Evolutionary conservation across 768 basidiomycete species (phyloP), one percentile per base, ranked within the genome.

Genomic region (Dioszegia aurantiaca): DNA sequence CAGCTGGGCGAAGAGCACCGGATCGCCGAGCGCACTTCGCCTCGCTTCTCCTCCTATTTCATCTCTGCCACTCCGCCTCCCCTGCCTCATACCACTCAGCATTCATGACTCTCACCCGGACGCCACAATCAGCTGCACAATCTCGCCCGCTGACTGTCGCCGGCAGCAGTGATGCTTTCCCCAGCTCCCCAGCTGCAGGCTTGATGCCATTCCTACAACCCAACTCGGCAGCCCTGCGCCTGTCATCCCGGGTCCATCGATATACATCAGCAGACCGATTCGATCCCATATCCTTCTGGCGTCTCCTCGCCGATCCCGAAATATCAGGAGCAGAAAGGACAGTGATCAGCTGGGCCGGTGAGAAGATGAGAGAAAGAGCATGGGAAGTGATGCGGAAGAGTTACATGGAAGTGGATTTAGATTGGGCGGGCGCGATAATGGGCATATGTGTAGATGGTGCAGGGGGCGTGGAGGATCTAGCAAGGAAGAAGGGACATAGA

Each of bases 381-480:
- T 70, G 69, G 72, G 56, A 59, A 5, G 56, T 67, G 16, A 8
- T 73, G 55, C 56, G 42, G 41, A 63, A 57, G 45, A 57, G 56
- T 3, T 73, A 73, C 46, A 28, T 73, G 16, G 53, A 60, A 14
- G 48, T 47, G 33, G 33, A 33, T 33, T 14, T 33, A 33, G 33
- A 6, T 33, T 33, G 33, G 33, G 33, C 33, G 33, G 33, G 8
- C 6, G 33, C 33, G 33, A 6, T 6, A 14, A 6, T 33, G 33
- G 33, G 33, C 14, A 33, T 33, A 16, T 28, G 59, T 16, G 43
- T 52, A 48, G 60, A 24, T 27, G 62, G 55, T 64, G 60, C 17
- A 19, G 49, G 28, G 11, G 54, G 56, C 0, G 24, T 65, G 16
- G 56, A 44, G 28, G 19, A 30, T n/a, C 64, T 55, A 55, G 61